Base-by-base conservation (phyloP, 495 filamentous ascomycete genomes). In the Penicillium salamii region DNA sequence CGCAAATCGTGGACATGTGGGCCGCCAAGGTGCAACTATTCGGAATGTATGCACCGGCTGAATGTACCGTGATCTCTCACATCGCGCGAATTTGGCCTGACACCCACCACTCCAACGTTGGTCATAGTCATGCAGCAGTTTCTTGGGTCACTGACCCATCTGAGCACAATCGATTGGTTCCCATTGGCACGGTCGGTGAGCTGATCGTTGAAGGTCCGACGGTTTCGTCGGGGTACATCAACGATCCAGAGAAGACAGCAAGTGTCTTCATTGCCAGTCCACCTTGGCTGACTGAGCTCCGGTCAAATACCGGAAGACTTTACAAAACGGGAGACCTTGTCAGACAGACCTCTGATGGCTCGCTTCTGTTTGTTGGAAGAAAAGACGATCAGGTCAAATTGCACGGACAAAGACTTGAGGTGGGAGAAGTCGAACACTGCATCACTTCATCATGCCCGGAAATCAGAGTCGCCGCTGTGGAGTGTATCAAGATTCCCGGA, bases 241-340 rank as follows among this genome's bases (percentile, higher is more conserved):
- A 63, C 26, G 60, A 34, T 12, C 32, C 32, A 34, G 32, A 12
- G 20, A 7, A 18, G 40, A 40, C 37, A 14, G 37, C 37, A 1
- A 3, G n/a, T 5, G 37, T 20, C 6, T 40, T 40, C 14, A 13
- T 40, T 18, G 7, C 37, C 15, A 13, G 6, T 20, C 37, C 37
- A 9, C 19, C 12, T 6, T 40, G 37, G 37, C 7, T 18, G 19
- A 11, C 9, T 3, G 9, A 28, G 24, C 9, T 28, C 9, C 24
- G 24, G 24, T 4, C 5, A 4, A 9, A n/a, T n/a, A n/a, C n/a
- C n/a, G n/a, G n/a, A n/a, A n/a, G n/a, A 6, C 45, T 79, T 5
- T 81, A 77, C 48, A 62, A 66, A n/a, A 80, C 78, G 11, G 78
- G 78, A 11, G 78, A 81, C 54, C 53, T 77, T 11, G 77, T 71